phyloP scores from a whole-genome alignment of 106 monocot genomes.

The Apostasia shenzhenica region DNA sequence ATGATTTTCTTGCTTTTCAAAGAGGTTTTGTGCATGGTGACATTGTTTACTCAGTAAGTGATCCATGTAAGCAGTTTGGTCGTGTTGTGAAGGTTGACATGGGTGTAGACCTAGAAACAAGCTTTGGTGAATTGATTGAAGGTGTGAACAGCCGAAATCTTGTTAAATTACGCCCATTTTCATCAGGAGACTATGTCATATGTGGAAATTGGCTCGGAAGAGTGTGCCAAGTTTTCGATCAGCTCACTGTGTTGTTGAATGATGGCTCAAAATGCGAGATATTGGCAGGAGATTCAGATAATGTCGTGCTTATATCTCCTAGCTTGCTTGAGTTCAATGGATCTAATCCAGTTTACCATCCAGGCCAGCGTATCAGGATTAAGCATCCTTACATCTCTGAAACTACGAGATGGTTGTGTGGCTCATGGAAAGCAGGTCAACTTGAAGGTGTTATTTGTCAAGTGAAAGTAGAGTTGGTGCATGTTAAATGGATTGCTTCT shows the following conservation, averaged over 20 bases:
- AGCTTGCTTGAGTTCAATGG: slow-evolving; percentile 39
- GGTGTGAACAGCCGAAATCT: slow-evolving; percentile 64
- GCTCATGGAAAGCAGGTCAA: slow-evolving; percentile 35
- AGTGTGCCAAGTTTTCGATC: slow-evolving; percentile 42
- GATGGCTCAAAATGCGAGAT: slow-evolving; percentile 69
- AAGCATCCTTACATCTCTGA: slow-evolving; percentile 28
- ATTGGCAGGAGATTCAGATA: slow-evolving; percentile 39
- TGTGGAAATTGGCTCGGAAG: slow-evolving; percentile 77
- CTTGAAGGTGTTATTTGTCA: slow-evolving; percentile 58
- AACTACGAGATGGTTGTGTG: slow-evolving; percentile 66
- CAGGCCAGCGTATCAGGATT: slow-evolving; percentile 66
- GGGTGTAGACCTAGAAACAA: slow-evolving; percentile 60
- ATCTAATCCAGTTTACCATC: slow-evolving; percentile 42
- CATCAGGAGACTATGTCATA: slow-evolving; percentile 61
- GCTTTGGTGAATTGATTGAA: slow-evolving; percentile 48
- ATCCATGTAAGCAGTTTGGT: slow-evolving; percentile 75
- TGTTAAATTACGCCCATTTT: slow-evolving; percentile 47
- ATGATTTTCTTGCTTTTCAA: slow-evolving; percentile 74
- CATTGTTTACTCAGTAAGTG: slow-evolving; percentile 44
- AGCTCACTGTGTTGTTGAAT: slow-evolving; percentile 55
- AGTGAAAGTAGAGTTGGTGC: slow-evolving; percentile 56
- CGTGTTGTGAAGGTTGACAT: slow-evolving; percentile 65
- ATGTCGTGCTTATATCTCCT: slow-evolving; percentile 36
- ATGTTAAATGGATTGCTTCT: slow-evolving; percentile 82
- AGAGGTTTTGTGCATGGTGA: slow-evolving; percentile 80